Evolutionary conservation across 2,329 filamentous ascomycete species (phyloP).

Genomic region (Stagonosporopsis chrysanthemi): DNA sequence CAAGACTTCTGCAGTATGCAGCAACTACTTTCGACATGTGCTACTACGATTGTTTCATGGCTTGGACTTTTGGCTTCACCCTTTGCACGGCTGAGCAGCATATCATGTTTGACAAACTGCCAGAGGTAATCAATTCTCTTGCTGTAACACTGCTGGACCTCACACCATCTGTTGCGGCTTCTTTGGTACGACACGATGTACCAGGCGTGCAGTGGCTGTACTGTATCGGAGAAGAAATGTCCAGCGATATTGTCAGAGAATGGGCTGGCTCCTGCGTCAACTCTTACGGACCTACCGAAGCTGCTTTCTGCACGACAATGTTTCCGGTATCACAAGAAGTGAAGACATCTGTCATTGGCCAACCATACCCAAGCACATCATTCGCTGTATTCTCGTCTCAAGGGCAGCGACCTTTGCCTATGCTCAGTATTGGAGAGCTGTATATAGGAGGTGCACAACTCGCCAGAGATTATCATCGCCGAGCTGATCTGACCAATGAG

Average conservation of each 20-base stretch:
- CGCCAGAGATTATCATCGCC: conserved; percentile 55
- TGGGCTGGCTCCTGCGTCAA: conserved; percentile 54
- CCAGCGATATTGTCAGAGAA: conserved; percentile 46
- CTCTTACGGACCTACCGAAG: conserved; percentile 55
- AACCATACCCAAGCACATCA: conserved; percentile 51
- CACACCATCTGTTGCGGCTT: conserved; percentile 53
- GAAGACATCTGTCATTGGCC: conserved; percentile 52
- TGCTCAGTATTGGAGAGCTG: conserved; percentile 54
- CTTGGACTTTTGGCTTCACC: conserved; percentile 54
- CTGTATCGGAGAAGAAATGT: conserved; percentile 56
- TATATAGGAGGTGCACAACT: conserved; percentile 57
- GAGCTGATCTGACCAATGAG: conserved; percentile 39
- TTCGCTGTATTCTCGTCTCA: conserved; percentile 48
- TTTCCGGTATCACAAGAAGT: conserved; percentile 37
- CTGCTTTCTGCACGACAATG: conserved; percentile 57
- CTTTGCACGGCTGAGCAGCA: conserved; percentile 52
- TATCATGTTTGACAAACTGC: conserved; percentile 50
- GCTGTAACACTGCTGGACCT: conserved; percentile 51
- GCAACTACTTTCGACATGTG: conserved; percentile 57
- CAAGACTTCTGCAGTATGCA: conserved; percentile 54
- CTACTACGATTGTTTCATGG: conserved; percentile 57
- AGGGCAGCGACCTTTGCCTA: conserved; percentile 44
- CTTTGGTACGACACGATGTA: conserved; percentile 42
- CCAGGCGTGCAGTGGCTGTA: conserved; percentile 53
- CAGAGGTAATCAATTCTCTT: conserved; percentile 45